Conservation (phyloP, 768 basidiomycete genomes). For the Termitomyces bulborhizus region DNA sequence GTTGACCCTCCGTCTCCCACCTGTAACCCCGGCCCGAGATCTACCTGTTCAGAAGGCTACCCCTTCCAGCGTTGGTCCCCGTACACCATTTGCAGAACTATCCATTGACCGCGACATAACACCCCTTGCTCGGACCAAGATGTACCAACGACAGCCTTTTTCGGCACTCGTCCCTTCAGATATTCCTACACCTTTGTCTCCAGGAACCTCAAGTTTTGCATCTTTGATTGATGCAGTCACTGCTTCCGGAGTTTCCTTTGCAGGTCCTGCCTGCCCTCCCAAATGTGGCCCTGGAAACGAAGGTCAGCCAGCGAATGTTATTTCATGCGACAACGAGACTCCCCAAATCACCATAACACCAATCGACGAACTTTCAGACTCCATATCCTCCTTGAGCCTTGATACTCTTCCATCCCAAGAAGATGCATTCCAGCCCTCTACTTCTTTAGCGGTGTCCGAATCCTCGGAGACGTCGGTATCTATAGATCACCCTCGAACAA, state of each 20-base stretch:
- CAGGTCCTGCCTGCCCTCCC: conserved; percentile 3
- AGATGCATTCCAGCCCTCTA: conserved; percentile 19
- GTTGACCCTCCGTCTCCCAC: conserved; percentile 28
- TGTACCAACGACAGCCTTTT: conserved; percentile 18
- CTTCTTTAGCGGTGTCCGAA: conserved; percentile 15
- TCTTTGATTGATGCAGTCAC: conserved; percentile 17
- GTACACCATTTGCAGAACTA: conserved; percentile 34
- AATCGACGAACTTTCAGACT: conserved; percentile 16
- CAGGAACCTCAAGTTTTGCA: conserved; percentile 7
- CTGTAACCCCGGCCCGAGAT: conserved; percentile 19
- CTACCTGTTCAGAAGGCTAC: conserved; percentile 4
- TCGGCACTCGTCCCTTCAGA: conserved; percentile 18
- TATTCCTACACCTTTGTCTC: conserved; percentile 1
- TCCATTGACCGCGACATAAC: conserved; percentile 25
- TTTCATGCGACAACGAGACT: background rate
- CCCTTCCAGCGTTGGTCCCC: conserved; percentile 19
- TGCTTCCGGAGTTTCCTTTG: conserved; percentile 15
- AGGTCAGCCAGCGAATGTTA: background rate
- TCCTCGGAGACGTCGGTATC: conserved; percentile 16
- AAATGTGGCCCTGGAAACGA: conserved; percentile 2
- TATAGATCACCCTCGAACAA: conserved; percentile 18
- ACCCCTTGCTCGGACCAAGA: conserved; percentile 28
- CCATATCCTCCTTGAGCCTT: conserved; percentile 21
- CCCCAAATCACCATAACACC: conserved; percentile 10
- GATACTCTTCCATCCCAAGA: conserved; percentile 16